Base-by-base conservation (phyloP, 306 rosid species). In the Medicago lupulina region DNA sequence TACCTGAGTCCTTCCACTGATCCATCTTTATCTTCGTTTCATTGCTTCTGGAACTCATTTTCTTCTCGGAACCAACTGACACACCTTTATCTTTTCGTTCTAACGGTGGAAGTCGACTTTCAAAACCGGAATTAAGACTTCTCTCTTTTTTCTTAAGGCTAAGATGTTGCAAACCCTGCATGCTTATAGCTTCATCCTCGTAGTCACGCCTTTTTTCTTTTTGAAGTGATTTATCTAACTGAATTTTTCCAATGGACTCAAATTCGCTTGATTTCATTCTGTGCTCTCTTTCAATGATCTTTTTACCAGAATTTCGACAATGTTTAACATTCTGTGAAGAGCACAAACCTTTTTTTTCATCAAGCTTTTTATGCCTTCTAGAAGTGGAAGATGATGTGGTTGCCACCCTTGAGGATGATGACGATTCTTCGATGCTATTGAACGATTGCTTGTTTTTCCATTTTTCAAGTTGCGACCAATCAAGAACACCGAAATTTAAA, bases 401-500 rank as follows among this genome's bases (percentile, higher is more conserved):
- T 39, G 79, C 79, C 47, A 67, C 80, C 73, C 75, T 85, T 59
- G 64, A 67, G 14, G 86, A 75, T 31, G 83, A 78, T 61, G 86
- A 75, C 17, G 82, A 71, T 77, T 74, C 65, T 81, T 74, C 53
- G 62, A 47, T 44, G 41, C 80, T 73, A 38, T 72, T 75, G 78
- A 79, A 67, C 40, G 71, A 71, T 74, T 87, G 88, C 71, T 81
- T 80, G 84, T 71, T 82, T 72, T 87, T 92, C 98, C 98, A 92
- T 57, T 90, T 88, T 57, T 95, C 97, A 9, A 95, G 92, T 36
- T 51, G 86, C 43, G 87, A 61, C 97, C 98, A 95, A 82, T 95
- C 96, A 50, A 95, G 89, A 80, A 95, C 98, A 58, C 98, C 98
- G 50, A 95, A 77, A 88, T 87, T 95, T 68, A 95, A 90, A 78